Evolutionary conservation across 2,329 filamentous ascomycete genomes (phyloP), one percentile per base, ranked within the genome.

Genomic region (Ophioceras dolichostomum): DNA sequence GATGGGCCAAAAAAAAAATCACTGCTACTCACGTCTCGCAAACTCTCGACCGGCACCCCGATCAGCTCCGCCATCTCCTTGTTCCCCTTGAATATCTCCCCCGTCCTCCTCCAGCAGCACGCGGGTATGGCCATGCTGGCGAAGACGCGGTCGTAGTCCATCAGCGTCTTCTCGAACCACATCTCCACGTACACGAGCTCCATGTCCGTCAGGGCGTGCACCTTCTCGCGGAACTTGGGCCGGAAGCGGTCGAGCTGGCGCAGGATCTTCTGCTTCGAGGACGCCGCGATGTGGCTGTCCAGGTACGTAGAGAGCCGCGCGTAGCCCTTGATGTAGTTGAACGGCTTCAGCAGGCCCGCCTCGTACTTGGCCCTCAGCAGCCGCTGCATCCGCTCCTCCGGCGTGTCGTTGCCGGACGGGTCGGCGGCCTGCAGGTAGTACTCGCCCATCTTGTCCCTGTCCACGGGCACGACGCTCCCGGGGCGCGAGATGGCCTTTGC

Each of bases 11-110:
- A 12, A 33, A 31, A 34, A n/a, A 24, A 36, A 12, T n/a, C 8
- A n/a, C n/a, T n/a, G 3, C 27, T 9, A 70, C 85, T 65, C 61
- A 94, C 88, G 63, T 96, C 91, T 67, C 89, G 74, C 45, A 98
- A 61, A 42, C 78, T 79, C 50, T 95, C 89, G 48, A 95, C 88
- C 1, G 87, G 86, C 21, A 95, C 87, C 49, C 88, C 79, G 45
- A 98, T 89, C 40, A 98, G 67, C 59, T 96, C 86, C 6, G 91
- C 91, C 89, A 98, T 98, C 60, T 98, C 91, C 54, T 94, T 94
- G 57, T 98, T 98, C 0, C 89, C 91, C 45, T 91, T 72, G 55
- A 94, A 96, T 34, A 98, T 96, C 63, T 98, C 91, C 9, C 91
- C 91, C 0, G 91, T 98, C 51, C 91, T 73, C 50, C 91, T 73